Conservation (phyloP, 495 filamentous ascomycete species). For the Cetradonia linearis region DNA sequence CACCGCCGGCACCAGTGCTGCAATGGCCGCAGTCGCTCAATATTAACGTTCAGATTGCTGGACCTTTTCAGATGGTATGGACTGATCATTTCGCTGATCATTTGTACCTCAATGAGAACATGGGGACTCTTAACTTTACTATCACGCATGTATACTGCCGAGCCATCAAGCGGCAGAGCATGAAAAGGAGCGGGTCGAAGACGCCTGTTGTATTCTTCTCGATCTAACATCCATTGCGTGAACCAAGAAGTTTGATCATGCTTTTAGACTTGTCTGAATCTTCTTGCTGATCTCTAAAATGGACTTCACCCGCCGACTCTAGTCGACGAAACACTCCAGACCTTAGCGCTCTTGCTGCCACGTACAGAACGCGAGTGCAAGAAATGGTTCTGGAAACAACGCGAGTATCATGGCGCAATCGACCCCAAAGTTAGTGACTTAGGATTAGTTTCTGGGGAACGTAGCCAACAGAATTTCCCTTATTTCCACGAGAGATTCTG, state of each 20-base stretch:
- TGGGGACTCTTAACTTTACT: slow-evolving; percentile 34
- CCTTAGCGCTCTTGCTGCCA: slow-evolving; percentile 38
- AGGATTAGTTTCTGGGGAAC: slow-evolving; percentile 24
- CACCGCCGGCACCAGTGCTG: neutral
- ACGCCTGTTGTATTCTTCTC: no score
- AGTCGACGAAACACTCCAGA: slow-evolving; percentile 35
- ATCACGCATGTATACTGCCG: slow-evolving; percentile 28
- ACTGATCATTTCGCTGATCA: slow-evolving; percentile 39
- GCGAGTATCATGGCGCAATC: slow-evolving; percentile 13
- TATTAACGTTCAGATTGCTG: slow-evolving; percentile 24
- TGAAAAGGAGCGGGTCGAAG: neutral
- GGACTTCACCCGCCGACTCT: slow-evolving; percentile 19
- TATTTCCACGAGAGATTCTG: slow-evolving; percentile 42
- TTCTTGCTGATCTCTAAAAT: no score
- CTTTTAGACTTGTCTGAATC: no score
- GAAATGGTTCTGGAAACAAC: slow-evolving; percentile 28
- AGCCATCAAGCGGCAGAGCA: neutral
- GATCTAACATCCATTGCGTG: no score
- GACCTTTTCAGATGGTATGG: slow-evolving; percentile 31
- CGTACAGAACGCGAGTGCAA: slow-evolving; percentile 22
- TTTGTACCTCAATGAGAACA: slow-evolving; percentile 32
- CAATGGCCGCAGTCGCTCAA: slow-evolving; percentile 10
- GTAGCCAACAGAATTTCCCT: slow-evolving; percentile 34
- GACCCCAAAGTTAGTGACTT: slow-evolving; percentile 23
- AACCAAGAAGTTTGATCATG: no score